Percentiles rank a stretch among this genome's conserved stretches.
phyloP scores from a whole-genome alignment of 176 grass and related monocot genomes.

The Carex littledalei region DNA sequence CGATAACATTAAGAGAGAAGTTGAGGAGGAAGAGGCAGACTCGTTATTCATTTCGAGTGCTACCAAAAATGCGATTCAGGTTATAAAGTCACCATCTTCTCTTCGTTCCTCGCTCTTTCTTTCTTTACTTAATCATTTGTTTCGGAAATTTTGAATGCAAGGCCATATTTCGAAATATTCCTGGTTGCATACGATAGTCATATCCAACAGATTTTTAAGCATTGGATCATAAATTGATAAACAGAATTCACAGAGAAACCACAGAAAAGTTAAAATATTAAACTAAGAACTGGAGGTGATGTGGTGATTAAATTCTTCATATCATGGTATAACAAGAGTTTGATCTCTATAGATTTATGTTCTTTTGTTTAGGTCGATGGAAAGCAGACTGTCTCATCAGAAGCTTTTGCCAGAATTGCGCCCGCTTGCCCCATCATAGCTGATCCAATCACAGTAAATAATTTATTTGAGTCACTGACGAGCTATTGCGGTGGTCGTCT shows the following conservation, averaged over 20 bases:
- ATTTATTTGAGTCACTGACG: conserved; percentile 79
- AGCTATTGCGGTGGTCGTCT: conserved; percentile 60
- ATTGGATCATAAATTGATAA: not conserved
- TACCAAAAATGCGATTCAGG: conserved; percentile 87
- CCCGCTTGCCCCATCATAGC: conserved; percentile 71
- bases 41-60: conserved; percentile 86
- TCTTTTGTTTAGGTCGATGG: conserved; percentile 58
- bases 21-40: conserved; percentile 56
- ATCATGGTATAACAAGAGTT: not conserved
- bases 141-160: not conserved
- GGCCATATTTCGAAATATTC: not conserved
- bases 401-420: conserved; percentile 79
- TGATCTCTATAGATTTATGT: not conserved
- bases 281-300: not conserved
- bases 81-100: conserved; percentile 10
- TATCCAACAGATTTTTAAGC: not conserved
- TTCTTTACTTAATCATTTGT: not conserved
- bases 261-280: no score
- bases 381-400: conserved; percentile 58
- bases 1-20: conserved; percentile 20
- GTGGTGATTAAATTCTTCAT: not conserved
- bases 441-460: conserved; percentile 76
- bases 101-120: not conserved
- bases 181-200: not conserved
- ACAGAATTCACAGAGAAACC: not conserved